These are phyloP conservation scores for Pulicaria dysenterica DNA, from an alignment of 129 eudicot genomes.

Conservation along the genomic window DNA sequence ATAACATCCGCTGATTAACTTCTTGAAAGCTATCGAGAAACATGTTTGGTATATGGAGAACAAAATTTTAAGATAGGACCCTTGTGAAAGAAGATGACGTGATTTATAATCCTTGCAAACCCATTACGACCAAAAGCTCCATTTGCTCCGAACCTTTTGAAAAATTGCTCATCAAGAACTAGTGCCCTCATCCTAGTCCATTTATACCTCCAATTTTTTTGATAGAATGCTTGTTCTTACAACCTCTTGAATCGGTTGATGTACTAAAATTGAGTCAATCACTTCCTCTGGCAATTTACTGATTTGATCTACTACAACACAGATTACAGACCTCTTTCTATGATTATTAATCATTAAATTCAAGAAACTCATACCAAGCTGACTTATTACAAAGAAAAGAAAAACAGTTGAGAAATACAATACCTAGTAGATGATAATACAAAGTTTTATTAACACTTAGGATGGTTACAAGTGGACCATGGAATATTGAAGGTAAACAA, in stretches of 20 bases:
- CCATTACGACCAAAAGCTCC: background rate
- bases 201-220: constrained; percentile 16
- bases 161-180: background rate
- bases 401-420: no score
- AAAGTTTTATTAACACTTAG: no score
- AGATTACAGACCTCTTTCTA: background rate
- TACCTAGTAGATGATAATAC: no score
- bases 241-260: constrained; percentile 25
- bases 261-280: constrained; percentile 16
- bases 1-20: constrained; percentile 19
- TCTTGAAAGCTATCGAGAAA: constrained; percentile 9
- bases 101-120: constrained; percentile 11
- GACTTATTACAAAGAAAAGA: background rate
- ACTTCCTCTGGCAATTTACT: constrained; percentile 19
- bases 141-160: background rate
- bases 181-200: constrained; percentile 22
- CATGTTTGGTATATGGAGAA: constrained; percentile 19
- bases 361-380: background rate
- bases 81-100: constrained; percentile 11
- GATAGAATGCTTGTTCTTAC: constrained; percentile 22
- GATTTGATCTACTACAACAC: background rate
- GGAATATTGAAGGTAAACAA: no score
- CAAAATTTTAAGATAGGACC: constrained; percentile 22
- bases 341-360: background rate
- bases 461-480: no score